phyloP scores from a whole-genome alignment of 257 asterid genomes.

The Gentiana straminea region DNA sequence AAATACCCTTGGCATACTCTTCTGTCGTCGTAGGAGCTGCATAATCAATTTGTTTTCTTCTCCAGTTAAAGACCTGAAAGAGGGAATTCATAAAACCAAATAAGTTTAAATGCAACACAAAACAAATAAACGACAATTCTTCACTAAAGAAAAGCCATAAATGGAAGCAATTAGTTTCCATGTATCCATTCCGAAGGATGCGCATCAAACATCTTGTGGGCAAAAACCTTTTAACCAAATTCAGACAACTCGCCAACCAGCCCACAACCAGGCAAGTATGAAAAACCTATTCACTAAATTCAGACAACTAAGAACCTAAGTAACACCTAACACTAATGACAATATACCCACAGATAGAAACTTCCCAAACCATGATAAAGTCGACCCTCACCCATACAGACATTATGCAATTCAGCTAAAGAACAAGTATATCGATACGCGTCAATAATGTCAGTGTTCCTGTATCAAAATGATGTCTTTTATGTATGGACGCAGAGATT shows the following conservation, averaged over 20 bases:
- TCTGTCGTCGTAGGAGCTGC: slow-evolving; percentile 48
- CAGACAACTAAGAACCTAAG: neutral
- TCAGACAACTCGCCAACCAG: neutral
- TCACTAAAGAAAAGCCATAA: neutral
- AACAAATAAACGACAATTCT: neutral
- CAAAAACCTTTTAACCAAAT: neutral
- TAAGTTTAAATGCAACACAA: neutral
- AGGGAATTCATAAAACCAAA: slow-evolving; percentile 4
- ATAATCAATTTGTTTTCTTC: slow-evolving; percentile 51
- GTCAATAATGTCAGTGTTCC: no score
- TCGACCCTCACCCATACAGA: no score
- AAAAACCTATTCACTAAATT: neutral
- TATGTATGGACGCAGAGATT: no score
- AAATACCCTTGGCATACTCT: slow-evolving; percentile 72
- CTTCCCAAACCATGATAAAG: no score
- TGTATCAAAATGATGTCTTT: no score
- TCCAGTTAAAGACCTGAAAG: slow-evolving; percentile 70
- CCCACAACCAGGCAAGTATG: no score
- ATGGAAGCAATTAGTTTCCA: no score
- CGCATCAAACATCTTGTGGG: neutral
- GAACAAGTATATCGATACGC: no score
- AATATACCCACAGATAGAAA: no score
- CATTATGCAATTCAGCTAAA: no score
- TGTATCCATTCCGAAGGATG: no score
- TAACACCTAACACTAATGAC: no score